Evolutionary conservation across 768 basidiomycete species (phyloP), one percentile per base, ranked within the genome.

Genomic region (Sporobolomyces roseus): DNA sequence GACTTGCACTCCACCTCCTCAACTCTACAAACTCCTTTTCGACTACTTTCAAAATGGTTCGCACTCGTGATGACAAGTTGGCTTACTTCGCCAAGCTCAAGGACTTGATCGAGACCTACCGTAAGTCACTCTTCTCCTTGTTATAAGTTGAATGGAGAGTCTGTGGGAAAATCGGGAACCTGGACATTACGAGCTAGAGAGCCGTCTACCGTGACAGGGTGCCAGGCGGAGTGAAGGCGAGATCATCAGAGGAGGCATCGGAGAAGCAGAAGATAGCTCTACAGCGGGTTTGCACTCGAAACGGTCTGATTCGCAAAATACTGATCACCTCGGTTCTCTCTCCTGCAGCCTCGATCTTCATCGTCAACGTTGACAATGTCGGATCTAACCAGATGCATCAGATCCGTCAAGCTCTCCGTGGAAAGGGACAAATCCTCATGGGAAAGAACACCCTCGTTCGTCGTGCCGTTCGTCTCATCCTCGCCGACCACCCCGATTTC

Each of bases 381-480:
- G 91, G 93, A 66, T 97, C 93, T 70, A 96, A 97, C 85, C 96
- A 99, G 83, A 93, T 97, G 74, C 93, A 96, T 78, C 92, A 94
- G 80, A 93, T 94, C 74, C 92, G 90, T 84, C 88, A 80, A 74
- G 84, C 93, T 58, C 91, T 99, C 80, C 91, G 96, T 77, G 92
- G 93, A 78, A 92, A 90, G 80, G 96, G 91, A 83, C 82, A 93
- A 68, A 93, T 99, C 74, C 82, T 99, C 77, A 99, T 99, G 96
- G 96, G 96, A 79, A 99, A 99, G 84, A 99, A 99, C 87, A 99
- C 96, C 79, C 97, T 98, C 94, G 93, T 99, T 77, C 91, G 96
- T 83, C 91, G 96, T 77, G 96, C 93, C 69, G 85, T 99, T 71
- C 92, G 96, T 73, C 84, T 87, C 77, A 86, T 97, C 81, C 86